These are phyloP conservation scores for Melanopsichium pennsylvanicum DNA, from an alignment of 1,284 basidiomycete species.

Conservation along the genomic window DNA sequence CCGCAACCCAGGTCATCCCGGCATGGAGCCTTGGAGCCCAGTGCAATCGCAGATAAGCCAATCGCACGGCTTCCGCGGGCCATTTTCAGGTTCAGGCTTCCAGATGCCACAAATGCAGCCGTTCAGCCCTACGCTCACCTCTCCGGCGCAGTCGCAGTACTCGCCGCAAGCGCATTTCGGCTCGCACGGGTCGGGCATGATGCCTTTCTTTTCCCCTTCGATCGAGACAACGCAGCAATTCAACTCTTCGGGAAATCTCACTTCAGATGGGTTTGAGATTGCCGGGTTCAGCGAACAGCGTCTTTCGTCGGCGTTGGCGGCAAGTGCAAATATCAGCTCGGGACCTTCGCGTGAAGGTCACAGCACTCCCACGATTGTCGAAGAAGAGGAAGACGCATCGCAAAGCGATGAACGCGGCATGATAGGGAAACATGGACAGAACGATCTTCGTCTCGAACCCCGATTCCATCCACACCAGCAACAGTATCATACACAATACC, in stretches of 20 bases:
- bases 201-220: slow-evolving; percentile 40
- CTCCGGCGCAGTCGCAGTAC: slow-evolving; percentile 45
- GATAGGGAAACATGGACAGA: slow-evolving; percentile 10
- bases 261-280: slow-evolving; percentile 36
- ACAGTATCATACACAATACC: slow-evolving; percentile 1
- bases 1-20: slow-evolving; percentile 9
- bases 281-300: slow-evolving; percentile 48
- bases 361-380: slow-evolving; percentile 58
- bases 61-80: slow-evolving; percentile 18
- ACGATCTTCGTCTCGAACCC: slow-evolving; percentile 13
- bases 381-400: slow-evolving; percentile 51
- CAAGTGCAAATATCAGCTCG: slow-evolving; percentile 41
- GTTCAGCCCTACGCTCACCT: slow-evolving; percentile 39
- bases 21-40: slow-evolving; percentile 38
- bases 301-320: slow-evolving; percentile 53
- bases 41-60: slow-evolving; percentile 26
- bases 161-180: slow-evolving; percentile 44
- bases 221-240: slow-evolving; percentile 33
- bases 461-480: slow-evolving; percentile 28
- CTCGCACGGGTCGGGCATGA: slow-evolving; percentile 15
- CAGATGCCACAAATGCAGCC: slow-evolving; percentile 42
- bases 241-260: slow-evolving; percentile 8
- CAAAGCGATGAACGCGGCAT: slow-evolving; percentile 6
- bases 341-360: slow-evolving; percentile 39
- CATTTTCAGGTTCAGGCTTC: slow-evolving; percentile 35